phyloP scores from a whole-genome alignment of 306 rosid species.

The Erythrophleum fordii region DNA sequence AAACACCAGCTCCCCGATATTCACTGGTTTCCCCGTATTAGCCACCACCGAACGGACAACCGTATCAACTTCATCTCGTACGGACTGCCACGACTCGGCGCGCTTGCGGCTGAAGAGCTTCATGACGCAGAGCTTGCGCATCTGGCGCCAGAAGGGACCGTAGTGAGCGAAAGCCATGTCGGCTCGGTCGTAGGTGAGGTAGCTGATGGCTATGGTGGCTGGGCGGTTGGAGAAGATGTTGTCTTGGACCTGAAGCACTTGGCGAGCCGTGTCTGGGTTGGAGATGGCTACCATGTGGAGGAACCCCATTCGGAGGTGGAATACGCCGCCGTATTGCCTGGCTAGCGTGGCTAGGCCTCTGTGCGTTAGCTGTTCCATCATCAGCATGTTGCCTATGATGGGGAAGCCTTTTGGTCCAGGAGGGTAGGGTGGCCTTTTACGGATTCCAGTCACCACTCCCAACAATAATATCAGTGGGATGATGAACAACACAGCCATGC shows the following conservation, averaged over 20 bases:
- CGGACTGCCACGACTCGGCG: slow-evolving; percentile 84
- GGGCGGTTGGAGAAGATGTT: slow-evolving; percentile 84
- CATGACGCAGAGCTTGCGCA: slow-evolving; percentile 87
- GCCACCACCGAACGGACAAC: slow-evolving; percentile 34
- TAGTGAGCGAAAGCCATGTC: slow-evolving; percentile 98
- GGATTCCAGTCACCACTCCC: slow-evolving; percentile 29
- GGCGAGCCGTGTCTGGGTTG: slow-evolving; percentile 62
- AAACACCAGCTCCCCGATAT: slow-evolving; percentile 73
- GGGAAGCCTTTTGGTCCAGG: slow-evolving; percentile 90
- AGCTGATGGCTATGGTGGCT: slow-evolving; percentile 80
- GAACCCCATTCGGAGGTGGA: slow-evolving; percentile 81
- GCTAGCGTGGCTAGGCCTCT: slow-evolving; percentile 74
- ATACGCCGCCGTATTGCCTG: slow-evolving; percentile 68
- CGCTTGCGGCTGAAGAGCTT: slow-evolving; percentile 85
- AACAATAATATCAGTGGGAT: slow-evolving; percentile 44
- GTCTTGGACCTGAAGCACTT: slow-evolving; percentile 83
- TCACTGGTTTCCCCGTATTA: slow-evolving; percentile 47
- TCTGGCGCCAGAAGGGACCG: slow-evolving; percentile 95
- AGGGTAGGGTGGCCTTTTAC: slow-evolving; percentile 55
- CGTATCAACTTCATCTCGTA: slow-evolving; percentile 71
- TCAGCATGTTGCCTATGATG: slow-evolving; percentile 74
- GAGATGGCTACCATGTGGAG: slow-evolving; percentile 77
- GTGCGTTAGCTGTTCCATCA: slow-evolving; percentile 85
- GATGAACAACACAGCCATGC: slow-evolving; percentile 28
- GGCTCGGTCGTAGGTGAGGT: slow-evolving; percentile 80